A percentile compares a stretch with the other conserved stretches of the same genome.
These are phyloP conservation scores for Chrysoporthe deuterocubensis DNA, from an alignment of 2,329 filamentous ascomycete species.

Conservation along the genomic window DNA sequence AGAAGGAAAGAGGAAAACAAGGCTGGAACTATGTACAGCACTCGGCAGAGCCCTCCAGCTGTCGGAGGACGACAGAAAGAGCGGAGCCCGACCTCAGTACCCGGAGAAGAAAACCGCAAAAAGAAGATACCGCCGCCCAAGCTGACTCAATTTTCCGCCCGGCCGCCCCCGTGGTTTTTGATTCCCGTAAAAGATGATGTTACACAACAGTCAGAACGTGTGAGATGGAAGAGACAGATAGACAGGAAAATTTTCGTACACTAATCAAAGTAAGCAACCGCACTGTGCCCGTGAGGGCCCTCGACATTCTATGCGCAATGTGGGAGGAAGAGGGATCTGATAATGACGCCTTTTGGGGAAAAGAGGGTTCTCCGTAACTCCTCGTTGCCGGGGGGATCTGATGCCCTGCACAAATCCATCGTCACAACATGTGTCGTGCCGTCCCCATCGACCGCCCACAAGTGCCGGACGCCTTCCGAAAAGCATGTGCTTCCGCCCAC, in stretches of 20 bases:
- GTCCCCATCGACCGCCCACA: conserved; percentile 20
- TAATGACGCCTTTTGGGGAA: conserved; percentile 22
- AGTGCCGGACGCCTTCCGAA: conserved; percentile 26
- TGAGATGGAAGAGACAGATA: conserved; percentile 10
- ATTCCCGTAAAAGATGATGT: conserved; percentile 2
- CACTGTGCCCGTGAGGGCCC: conserved; percentile 28
- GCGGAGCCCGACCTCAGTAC: not conserved
- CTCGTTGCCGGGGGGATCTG: conserved; percentile 22
- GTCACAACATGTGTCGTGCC: conserved; percentile 16
- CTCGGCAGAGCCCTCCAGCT: not conserved
- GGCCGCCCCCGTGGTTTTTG: conserved; percentile 2
- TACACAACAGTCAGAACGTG: not conserved
- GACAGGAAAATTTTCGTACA: conserved; percentile 23
- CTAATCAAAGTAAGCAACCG: conserved; percentile 17
- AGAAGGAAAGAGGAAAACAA: not conserved
- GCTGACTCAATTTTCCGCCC: conserved; percentile 12
- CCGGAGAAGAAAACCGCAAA: not conserved
- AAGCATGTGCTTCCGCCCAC: conserved; percentile 18
- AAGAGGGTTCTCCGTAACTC: conserved; percentile 13
- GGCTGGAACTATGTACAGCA: not conserved
- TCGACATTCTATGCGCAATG: conserved; percentile 27
- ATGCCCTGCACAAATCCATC: conserved; percentile 21
- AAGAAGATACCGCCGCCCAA: not conserved
- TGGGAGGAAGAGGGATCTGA: conserved; percentile 20
- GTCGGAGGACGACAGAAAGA: not conserved